These are phyloP conservation scores for Lenzites betulinus DNA, from an alignment of 768 basidiomycete genomes.

Conservation along the genomic window DNA sequence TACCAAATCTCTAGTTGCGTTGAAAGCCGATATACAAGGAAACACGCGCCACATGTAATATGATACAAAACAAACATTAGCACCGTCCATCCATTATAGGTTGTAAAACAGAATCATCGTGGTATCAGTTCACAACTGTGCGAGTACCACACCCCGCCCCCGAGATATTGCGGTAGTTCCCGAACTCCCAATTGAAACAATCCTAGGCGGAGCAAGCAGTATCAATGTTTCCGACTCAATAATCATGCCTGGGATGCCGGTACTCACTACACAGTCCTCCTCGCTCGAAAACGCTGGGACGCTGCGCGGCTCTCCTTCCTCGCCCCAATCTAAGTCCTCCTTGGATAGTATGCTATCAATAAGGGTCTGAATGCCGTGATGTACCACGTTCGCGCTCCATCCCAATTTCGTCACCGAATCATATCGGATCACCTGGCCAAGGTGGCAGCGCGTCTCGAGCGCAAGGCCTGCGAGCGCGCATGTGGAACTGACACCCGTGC, in stretches of 20 bases:
- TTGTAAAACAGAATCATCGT: neutral
- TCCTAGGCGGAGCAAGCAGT: constrained; percentile 44
- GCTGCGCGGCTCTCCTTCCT: constrained; percentile 32
- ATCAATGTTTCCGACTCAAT: neutral
- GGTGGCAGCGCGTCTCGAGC: constrained; percentile 83
- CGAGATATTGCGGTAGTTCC: constrained; percentile 36
- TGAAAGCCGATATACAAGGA: no score
- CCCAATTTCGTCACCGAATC: constrained; percentile 82
- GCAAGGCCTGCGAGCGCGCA: constrained; percentile 89
- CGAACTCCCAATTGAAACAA: constrained; percentile 75
- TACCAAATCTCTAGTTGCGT: no score
- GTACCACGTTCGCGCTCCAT: constrained; percentile 77
- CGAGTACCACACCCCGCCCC: neutral
- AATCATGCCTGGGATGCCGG: neutral
- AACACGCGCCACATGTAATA: no score
- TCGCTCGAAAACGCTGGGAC: constrained; percentile 56
- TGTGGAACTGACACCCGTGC: constrained; percentile 71
- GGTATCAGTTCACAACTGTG: neutral
- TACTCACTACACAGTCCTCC: constrained; percentile 63
- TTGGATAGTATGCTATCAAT: constrained; percentile 66
- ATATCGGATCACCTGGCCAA: constrained; percentile 79
- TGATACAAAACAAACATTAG: neutral
- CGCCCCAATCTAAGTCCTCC: constrained; percentile 31
- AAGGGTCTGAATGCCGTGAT: constrained; percentile 69
- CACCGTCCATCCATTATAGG: neutral